Evolutionary conservation across 1,139 yeast species (phyloP).

Genomic region (Candida sojae): DNA sequence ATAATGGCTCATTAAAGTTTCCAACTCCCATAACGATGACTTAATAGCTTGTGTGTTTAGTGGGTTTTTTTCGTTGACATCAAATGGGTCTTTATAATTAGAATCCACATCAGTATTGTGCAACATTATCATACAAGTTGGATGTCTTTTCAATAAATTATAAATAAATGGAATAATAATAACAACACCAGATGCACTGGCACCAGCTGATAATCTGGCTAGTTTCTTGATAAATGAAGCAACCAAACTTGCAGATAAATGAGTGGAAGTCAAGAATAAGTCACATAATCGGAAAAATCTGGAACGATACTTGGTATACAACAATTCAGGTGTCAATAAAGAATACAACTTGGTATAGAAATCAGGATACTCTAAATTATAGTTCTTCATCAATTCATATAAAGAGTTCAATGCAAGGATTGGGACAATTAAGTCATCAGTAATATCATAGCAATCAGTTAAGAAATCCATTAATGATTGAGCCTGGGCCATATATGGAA

Average conservation of each 20-base stretch:
- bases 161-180: constrained; percentile 88
- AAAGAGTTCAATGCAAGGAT: constrained; percentile 85
- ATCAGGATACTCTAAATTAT: constrained; percentile 90
- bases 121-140: constrained; percentile 87
- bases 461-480: constrained; percentile 88
- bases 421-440: constrained; percentile 68
- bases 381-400: constrained; percentile 78
- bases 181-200: constrained; percentile 90
- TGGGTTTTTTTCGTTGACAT: constrained; percentile 68
- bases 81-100: constrained; percentile 65
- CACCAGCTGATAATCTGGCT: constrained; percentile 71
- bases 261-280: constrained; percentile 82
- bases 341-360: constrained; percentile 83
- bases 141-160: constrained; percentile 86
- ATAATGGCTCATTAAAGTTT: constrained; percentile 79
- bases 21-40: constrained; percentile 92
- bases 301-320: constrained; percentile 79
- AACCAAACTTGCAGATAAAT: constrained; percentile 76
- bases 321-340: constrained; percentile 70
- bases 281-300: constrained; percentile 88
- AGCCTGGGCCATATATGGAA: constrained; percentile 81
- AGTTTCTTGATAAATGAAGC: constrained; percentile 88
- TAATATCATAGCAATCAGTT: constrained; percentile 74
- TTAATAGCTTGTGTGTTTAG: constrained; percentile 74
- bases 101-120: constrained; percentile 45